These are phyloP conservation scores for Aspergillus floridensis DNA, from an alignment of 2,329 filamentous ascomycete species.

Conservation along the genomic window DNA sequence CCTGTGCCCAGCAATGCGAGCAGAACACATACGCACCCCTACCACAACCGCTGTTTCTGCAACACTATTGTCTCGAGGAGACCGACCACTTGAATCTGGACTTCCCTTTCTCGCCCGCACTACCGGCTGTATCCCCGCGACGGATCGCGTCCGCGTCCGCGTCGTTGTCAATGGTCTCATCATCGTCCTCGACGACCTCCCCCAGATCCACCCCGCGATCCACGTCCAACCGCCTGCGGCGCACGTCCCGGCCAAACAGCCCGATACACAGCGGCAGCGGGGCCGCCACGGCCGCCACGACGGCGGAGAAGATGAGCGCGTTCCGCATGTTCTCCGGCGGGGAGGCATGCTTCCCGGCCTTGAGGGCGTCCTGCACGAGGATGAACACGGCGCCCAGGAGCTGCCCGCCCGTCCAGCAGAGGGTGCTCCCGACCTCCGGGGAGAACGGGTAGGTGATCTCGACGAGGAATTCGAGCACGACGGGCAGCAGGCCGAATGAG, in stretches of 20 bases:
- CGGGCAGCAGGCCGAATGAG: conserved; percentile 75
- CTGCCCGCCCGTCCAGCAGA: conserved; percentile 86
- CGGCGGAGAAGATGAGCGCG: conserved; percentile 75
- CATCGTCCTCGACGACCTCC: background rate
- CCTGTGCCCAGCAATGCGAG: no score
- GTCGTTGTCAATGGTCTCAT: background rate
- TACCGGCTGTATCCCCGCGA: background rate
- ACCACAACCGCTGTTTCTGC: background rate
- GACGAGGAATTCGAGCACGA: conserved; percentile 81
- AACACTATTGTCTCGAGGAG: conserved; percentile 3
- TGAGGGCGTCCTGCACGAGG: conserved; percentile 73
- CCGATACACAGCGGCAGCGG: conserved; percentile 70
- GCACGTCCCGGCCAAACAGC: conserved; percentile 59
- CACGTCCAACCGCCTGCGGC: conserved; percentile 40
- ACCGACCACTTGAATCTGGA: conserved; percentile 8
- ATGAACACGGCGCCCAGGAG: conserved; percentile 82
- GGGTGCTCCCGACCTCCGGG: conserved; percentile 78
- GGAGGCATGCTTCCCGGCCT: conserved; percentile 46
- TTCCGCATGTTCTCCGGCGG: conserved; percentile 71
- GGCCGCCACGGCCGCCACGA: conserved; percentile 62
- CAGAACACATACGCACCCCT: background rate
- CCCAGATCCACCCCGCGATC: conserved; percentile 33
- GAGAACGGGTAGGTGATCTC: conserved; percentile 84
- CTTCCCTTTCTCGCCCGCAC: background rate
- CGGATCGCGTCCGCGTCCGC: background rate